Evolutionary conservation across 495 filamentous ascomycete species (phyloP).

Genomic region (Tuber melanosporum): DNA sequence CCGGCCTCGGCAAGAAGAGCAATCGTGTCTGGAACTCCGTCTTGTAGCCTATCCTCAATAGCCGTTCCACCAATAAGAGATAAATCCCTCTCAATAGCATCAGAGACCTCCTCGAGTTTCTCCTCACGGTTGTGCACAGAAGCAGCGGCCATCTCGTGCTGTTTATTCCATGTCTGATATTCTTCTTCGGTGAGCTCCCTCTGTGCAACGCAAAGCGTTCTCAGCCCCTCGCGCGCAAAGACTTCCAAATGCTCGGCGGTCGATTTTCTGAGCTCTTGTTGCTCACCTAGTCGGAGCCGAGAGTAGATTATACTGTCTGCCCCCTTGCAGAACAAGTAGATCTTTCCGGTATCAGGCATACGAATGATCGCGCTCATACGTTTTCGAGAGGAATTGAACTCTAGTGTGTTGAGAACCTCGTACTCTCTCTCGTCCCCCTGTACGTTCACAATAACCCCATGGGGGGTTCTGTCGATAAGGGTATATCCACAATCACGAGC

Average conservation of each 20-base stretch:
- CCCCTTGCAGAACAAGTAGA: slow-evolving; percentile 93
- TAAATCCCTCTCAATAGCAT: slow-evolving; percentile 82
- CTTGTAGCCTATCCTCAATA: slow-evolving; percentile 95
- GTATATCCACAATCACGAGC: slow-evolving; percentile 95
- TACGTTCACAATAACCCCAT: slow-evolving; percentile 76
- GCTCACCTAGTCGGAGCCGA: slow-evolving; percentile 75
- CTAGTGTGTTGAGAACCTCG: slow-evolving; percentile 84
- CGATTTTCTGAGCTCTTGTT: slow-evolving; percentile 68
- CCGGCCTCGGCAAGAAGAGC: slow-evolving; percentile 85
- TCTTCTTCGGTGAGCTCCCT: slow-evolving; percentile 74
- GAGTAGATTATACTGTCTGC: slow-evolving; percentile 98
- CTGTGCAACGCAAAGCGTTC: slow-evolving; percentile 93
- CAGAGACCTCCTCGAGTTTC: slow-evolving; percentile 83
- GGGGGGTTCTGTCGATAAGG: slow-evolving; percentile 70
- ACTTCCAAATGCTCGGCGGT: slow-evolving; percentile 94
- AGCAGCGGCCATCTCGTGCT: slow-evolving; percentile 80
- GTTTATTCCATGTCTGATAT: slow-evolving; percentile 75
- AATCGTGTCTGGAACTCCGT: slow-evolving; percentile 96
- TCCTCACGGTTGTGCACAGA: slow-evolving; percentile 85
- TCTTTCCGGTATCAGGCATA: slow-evolving; percentile 82
- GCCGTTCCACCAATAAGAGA: slow-evolving; percentile 90
- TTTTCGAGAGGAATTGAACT: slow-evolving; percentile 96
- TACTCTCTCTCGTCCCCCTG: slow-evolving; percentile 79
- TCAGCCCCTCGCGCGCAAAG: slow-evolving; percentile 90
- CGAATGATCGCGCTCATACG: slow-evolving; percentile 96